Percentiles rank a stretch among this genome's conserved stretches.
These are phyloP conservation scores for Dicorynia guianensis DNA, from an alignment of 306 rosid species.

Conservation along the genomic window DNA sequence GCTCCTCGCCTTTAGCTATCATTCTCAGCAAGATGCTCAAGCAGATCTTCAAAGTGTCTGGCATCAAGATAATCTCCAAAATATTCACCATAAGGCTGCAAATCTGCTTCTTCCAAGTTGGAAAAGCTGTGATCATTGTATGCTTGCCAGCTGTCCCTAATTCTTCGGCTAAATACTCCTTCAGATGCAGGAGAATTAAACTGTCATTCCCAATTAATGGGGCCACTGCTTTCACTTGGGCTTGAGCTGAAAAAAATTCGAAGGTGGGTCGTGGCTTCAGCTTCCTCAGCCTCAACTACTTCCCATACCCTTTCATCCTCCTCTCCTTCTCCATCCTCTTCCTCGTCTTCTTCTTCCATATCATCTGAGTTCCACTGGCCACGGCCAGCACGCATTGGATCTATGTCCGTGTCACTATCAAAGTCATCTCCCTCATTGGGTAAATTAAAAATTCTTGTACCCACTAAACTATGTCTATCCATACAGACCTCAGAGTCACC, in stretches of 20 bases:
- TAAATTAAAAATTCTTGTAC: constrained; percentile 56
- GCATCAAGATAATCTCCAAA: constrained; percentile 76
- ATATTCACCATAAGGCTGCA: constrained; percentile 55
- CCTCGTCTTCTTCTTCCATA: constrained; percentile 56
- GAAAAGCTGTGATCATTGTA: constrained; percentile 39
- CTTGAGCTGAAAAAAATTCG: constrained; percentile 53
- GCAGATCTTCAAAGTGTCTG: constrained; percentile 69
- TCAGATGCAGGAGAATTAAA: constrained; percentile 59
- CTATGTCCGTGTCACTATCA: constrained; percentile 86
- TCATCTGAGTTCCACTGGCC: constrained; percentile 75
- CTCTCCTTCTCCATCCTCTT: constrained; percentile 35
- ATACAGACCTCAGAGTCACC: constrained; percentile 88
- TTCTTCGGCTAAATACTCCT: constrained; percentile 46
- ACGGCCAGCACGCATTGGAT: constrained; percentile 92
- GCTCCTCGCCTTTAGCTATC: constrained; percentile 86
- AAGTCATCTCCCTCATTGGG: constrained; percentile 57
- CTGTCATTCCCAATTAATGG: constrained; percentile 48
- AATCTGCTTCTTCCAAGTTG: constrained; percentile 54
- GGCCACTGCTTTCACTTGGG: constrained; percentile 48
- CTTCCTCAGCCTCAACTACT: constrained; percentile 61
- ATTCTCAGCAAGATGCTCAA: constrained; percentile 78
- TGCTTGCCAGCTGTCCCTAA: constrained; percentile 54
- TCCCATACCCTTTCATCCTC: constrained; percentile 63
- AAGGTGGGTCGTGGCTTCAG: constrained; percentile 53
- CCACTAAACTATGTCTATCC: constrained; percentile 77